A percentile compares a stretch with the other conserved stretches of the same genome.
Conservation (phyloP, 2,329 filamentous ascomycete genomes). For the Fusarium sp. region DNA sequence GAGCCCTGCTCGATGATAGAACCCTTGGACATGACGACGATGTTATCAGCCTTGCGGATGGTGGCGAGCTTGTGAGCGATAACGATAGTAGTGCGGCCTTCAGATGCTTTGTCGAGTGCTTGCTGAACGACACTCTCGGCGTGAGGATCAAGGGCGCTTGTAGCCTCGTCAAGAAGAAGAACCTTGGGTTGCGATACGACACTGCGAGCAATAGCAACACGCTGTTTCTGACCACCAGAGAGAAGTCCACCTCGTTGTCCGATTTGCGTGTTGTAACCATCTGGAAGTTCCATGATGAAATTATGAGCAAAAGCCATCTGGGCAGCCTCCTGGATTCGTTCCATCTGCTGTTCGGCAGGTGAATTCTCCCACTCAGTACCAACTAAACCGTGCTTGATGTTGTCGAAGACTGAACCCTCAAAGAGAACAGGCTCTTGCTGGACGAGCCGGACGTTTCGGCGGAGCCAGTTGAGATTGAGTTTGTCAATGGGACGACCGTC, state of each 20-base stretch:
- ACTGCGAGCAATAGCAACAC: constrained; percentile 71
- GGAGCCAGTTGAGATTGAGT: constrained; percentile 52
- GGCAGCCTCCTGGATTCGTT: constrained; percentile 57
- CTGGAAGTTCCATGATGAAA: constrained; percentile 58
- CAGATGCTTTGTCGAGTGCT: constrained; percentile 62
- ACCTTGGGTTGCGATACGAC: constrained; percentile 69
- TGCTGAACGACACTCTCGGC: constrained; percentile 60
- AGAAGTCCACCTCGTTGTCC: constrained; percentile 71
- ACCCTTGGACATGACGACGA: constrained; percentile 43
- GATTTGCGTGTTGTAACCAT: constrained; percentile 63
- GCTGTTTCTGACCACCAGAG: constrained; percentile 73
- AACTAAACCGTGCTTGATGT: constrained; percentile 62
- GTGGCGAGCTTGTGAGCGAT: constrained; percentile 67
- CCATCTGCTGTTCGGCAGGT: constrained; percentile 53
- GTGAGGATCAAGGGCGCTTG: constrained; percentile 60
- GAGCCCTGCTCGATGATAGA: constrained; percentile 43
- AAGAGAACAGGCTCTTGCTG: constrained; percentile 57
- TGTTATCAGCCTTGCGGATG: constrained; percentile 46
- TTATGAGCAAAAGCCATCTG: constrained; percentile 60
- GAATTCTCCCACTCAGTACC: constrained; percentile 52
- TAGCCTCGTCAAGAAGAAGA: constrained; percentile 73
- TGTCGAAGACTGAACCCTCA: constrained; percentile 61
- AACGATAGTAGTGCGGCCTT: constrained; percentile 68
- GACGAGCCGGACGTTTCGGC: constrained; percentile 51
- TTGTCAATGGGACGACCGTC: constrained; percentile 48